Base-by-base conservation (phyloP, 345 rosid species). In the Syzygium aromaticum region DNA sequence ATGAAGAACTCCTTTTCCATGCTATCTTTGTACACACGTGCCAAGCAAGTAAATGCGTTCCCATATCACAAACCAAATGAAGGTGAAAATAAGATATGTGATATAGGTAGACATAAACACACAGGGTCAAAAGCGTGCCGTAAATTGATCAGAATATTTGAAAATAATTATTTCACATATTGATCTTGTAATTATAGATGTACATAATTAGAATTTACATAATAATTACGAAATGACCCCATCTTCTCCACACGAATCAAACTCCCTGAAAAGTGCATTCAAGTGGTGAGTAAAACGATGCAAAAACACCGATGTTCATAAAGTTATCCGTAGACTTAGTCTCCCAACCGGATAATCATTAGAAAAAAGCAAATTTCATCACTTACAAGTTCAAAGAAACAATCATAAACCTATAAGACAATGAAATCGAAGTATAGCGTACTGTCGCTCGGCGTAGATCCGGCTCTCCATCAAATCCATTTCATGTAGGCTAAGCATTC, bases 381-480 rank as follows among this genome's bases (percentile, higher is more conserved):
- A 28, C 22, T 28, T 15, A 33, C 6, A 15, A 3, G 6, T 28
- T 28, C 8, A 7, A 5, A 25, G 27, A n/a, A 5, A 61, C 5
- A 59, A 3, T 6, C 10, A 28, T 3, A 0, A 30, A 64, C 3
- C 22, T 15, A 64, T 28, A 63, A 28, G 77, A 64, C 77, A 64
- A 64, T 64, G 43, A 30, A 64, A 64, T 30, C 12, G 9, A 64
- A 64, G 43, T 4, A 8, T 64, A 33, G 0, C 4, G 3, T 19
- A 17, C 23, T 8, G 33, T 67, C 40, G 8, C 3, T 8, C 11
- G 2, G 0, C 1, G 0, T 67, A 30, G 13, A 33, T 67, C 21
- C 33, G 12, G 40, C 78, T 8, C 6, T 11, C 1, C 0, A 2
- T 38, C 49, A 8, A 19, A 19, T 19, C 6, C 1, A 1, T 33